phyloP scores from a whole-genome alignment of 148 eudicot genomes.

The Euryodendron excelsum region DNA sequence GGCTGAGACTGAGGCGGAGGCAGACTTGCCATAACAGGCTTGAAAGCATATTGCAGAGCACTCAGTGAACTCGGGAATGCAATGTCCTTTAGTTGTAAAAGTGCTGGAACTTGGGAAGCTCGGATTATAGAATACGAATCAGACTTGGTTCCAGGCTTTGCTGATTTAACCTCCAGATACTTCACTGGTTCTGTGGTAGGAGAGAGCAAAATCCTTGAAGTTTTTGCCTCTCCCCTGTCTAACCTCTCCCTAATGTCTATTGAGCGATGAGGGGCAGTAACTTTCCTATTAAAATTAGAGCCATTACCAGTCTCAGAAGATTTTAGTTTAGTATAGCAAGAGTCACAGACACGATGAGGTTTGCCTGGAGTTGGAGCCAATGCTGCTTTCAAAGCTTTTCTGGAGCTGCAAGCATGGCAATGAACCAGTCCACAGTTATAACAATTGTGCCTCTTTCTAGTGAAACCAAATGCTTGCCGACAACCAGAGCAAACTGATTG shows the following conservation, averaged over 20 bases:
- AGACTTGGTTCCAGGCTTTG: slow-evolving; percentile 34
- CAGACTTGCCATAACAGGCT: slow-evolving; percentile 33
- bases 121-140: slow-evolving; percentile 59
- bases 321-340: slow-evolving; percentile 65
- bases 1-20: slow-evolving; percentile 37
- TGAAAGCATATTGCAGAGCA: slow-evolving; percentile 57
- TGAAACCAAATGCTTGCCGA: slow-evolving; percentile 74
- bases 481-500: slow-evolving; percentile 77
- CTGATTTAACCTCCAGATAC: slow-evolving; percentile 66
- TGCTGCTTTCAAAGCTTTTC: slow-evolving; percentile 66
- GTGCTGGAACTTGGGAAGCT: slow-evolving; percentile 74
- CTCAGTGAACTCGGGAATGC: slow-evolving; percentile 74
- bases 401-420: slow-evolving; percentile 74
- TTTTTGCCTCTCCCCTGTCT: slow-evolving; percentile 36
- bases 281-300: slow-evolving; percentile 29
- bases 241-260: slow-evolving; percentile 39
- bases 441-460: slow-evolving; percentile 69
- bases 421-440: slow-evolving; percentile 73
- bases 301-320: slow-evolving; percentile 33
- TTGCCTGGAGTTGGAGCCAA: slow-evolving; percentile 80
- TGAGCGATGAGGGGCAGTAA: slow-evolving; percentile 43
- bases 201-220: slow-evolving; percentile 49
- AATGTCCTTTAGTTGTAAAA: slow-evolving; percentile 59
- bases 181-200: slow-evolving; percentile 61
- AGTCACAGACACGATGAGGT: slow-evolving; percentile 82